phyloP scores from a whole-genome alignment of 495 filamentous ascomycete species.

The Daldinia loculata region DNA sequence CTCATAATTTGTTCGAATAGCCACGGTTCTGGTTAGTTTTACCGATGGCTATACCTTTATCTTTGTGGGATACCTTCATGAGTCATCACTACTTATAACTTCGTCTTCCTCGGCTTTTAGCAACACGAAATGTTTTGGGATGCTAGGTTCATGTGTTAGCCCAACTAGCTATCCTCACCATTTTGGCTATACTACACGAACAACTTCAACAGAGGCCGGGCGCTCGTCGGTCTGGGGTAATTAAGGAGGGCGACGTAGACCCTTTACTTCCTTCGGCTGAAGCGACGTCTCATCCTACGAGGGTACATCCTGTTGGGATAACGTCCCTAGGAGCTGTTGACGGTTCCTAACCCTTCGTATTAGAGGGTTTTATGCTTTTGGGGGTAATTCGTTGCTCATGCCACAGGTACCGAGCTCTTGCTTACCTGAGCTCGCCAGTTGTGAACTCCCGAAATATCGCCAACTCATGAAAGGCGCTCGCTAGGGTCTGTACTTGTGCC shows the following conservation, averaged over 20 bases:
- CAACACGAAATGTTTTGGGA: slow-evolving; percentile 2
- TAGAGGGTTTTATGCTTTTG: slow-evolving; percentile 9
- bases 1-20: slow-evolving; percentile 2
- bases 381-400: slow-evolving; percentile 8
- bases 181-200: slow-evolving; percentile 11
- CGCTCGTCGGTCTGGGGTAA: background rate
- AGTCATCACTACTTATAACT: background rate
- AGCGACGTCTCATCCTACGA: slow-evolving; percentile 2
- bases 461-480: slow-evolving; percentile 36
- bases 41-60: background rate
- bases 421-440: slow-evolving; percentile 36
- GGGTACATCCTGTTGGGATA: slow-evolving; percentile 2
- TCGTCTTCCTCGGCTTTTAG: background rate
- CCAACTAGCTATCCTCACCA: slow-evolving; percentile 18
- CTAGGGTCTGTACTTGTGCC: slow-evolving; percentile 37
- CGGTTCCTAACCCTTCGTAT: slow-evolving; percentile 26
- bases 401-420: slow-evolving; percentile 18
- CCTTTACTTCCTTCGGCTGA: background rate
- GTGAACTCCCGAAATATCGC: slow-evolving; percentile 40
- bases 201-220: slow-evolving; percentile 1
- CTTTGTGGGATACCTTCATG: background rate
- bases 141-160: background rate
- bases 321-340: background rate
- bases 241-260: slow-evolving; percentile 1
- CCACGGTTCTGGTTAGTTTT: slow-evolving; percentile 3